Base-by-base conservation (phyloP, 164 flowering plant genomes). In the Dillenia suffruticosa region DNA sequence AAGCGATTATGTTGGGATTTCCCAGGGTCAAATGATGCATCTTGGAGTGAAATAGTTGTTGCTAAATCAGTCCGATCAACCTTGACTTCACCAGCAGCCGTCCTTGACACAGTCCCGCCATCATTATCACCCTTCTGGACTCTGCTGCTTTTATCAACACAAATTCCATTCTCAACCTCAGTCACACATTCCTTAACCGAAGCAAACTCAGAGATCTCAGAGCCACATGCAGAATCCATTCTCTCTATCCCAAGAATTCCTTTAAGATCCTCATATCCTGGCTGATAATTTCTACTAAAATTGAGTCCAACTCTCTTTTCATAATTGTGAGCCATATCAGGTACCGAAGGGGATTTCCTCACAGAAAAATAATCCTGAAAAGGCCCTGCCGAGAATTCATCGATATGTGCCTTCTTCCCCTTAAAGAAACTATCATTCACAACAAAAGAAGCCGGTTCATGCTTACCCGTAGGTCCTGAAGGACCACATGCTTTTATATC, bases 331-430 rank as follows among this genome's bases (percentile, higher is more conserved):
- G 68, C 73, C 44, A 51, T 59, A 63, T 73, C 81, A 52, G 61
- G 52, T 54, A 68, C 60, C 5, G 52, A 57, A 2, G 78, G 50
- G n/a, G 52, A 62, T 49, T 66, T 76, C 58, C 76, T 74, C 32
- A 73, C 10, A 62, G 69, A 50, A 45, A 57, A 68, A 58, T 81
- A 79, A 59, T 86, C 85, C 63, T 83, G 72, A 51, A 81, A 63
- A 70, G 87, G 85, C 63, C 80, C 81, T n/a, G 71, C 2, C 12
- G 90, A 81, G 64, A 91, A 91, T 61, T 85, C 94, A 76, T 91
- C 97, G 15, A 92, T 76, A 44, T 69, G 68, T 56, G 14, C 75
- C 70, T 59, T 66, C 15, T 63, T 60, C 55, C 66, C 72, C 6
- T 4, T 0, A 32, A 7, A 32, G 40, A 32, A 4, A 44, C 64